Base-by-base conservation (phyloP, 768 basidiomycete species). In the Macrolepiota albuminosa region DNA sequence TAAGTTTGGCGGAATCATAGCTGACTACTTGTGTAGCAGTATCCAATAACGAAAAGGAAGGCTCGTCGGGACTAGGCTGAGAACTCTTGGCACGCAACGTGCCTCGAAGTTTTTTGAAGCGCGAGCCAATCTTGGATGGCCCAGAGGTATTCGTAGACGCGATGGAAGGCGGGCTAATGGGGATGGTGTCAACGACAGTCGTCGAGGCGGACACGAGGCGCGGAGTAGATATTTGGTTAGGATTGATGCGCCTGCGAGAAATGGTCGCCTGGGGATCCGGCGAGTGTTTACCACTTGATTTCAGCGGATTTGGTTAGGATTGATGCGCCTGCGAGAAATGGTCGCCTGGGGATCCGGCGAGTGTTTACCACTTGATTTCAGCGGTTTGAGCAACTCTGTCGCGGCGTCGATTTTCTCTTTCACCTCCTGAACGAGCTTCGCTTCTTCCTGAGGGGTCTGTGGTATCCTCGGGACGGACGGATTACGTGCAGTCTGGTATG, bases 71-170 rank as follows among this genome's bases (percentile, higher is more conserved):
- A 31, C 73, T 76, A 13, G 75, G 67, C 18, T 72, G 64, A n/a
- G 74, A 64, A 42, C 75, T 69, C 58, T 79, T 81, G 33, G 83
- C 76, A 46, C 87, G 81, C 59, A 93, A 74, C 0, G 88, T 87
- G 54, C 89, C 82, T 55, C 86, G 79, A 51, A 93, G 73, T 67
- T 82, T 86, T 71, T 84, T 87, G 76, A 93, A 84, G 26, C 89
- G 84, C 43, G 85, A 83, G 48, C 88, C 86, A 60, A 93, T 80
- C 69, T 84, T 88, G 0, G 82, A 83, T 58, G 79, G 66, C 43
- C 79, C 70, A 66, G 78, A 62, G 66, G 73, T 64, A 65, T 74
- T 76, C 40, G 79, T 68, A 56, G 79, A 81, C 33, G 80, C 69
- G 58, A 74, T 72, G 1, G 84, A 79, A 26, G 83, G 76, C 11